These are phyloP conservation scores for Eimeria zaria DNA, from an alignment of 169 alveolate species.

Conservation along the genomic window DNA sequence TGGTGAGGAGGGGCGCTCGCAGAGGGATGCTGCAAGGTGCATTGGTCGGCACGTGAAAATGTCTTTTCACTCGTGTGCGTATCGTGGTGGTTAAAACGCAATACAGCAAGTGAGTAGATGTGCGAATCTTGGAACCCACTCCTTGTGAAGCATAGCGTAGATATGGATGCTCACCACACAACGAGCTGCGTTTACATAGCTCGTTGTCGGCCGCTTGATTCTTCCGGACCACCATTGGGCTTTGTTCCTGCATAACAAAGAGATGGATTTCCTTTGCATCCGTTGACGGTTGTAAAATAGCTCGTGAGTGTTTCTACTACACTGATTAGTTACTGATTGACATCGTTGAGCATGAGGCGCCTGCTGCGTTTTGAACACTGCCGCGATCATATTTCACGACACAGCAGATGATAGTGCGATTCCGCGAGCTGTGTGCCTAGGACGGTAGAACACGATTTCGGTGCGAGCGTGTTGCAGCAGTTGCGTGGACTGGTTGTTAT, in stretches of 20 bases:
- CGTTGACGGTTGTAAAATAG: neutral
- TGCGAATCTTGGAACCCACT: neutral
- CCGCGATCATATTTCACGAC: neutral
- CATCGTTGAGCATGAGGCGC: no score
- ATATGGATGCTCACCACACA: neutral
- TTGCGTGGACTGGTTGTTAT: no score
- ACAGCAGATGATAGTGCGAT: neutral
- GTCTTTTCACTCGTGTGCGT: neutral
- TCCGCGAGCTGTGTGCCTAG: neutral
- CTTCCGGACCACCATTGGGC: neutral
- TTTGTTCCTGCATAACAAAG: neutral
- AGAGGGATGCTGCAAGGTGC: neutral
- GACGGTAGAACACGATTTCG: no score
- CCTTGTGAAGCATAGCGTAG: neutral
- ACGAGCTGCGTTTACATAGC: neutral
- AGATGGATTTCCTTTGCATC: neutral
- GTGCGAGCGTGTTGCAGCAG: no score
- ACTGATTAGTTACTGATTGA: neutral
- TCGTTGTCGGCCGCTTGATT: neutral
- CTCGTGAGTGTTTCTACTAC: neutral
- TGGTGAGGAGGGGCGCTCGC: neutral
- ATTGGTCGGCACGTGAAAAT: neutral
- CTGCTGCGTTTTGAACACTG: neutral
- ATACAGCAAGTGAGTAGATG: neutral
- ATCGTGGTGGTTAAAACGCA: neutral